phyloP scores from a whole-genome alignment of 768 basidiomycete genomes.

The Astraeus odoratus region DNA sequence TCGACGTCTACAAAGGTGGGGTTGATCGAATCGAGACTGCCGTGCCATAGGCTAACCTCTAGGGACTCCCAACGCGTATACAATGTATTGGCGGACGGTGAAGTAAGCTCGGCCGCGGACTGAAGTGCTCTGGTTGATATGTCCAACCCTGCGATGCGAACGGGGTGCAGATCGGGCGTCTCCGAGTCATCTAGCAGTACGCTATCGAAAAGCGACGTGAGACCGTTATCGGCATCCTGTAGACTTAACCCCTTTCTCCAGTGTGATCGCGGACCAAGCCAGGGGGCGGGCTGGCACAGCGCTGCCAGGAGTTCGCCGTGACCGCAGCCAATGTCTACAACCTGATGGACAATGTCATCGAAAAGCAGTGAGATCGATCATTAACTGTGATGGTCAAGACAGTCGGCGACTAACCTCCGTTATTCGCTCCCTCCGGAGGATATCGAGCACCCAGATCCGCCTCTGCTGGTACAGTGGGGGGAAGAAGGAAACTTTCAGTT shows the following conservation, averaged over 20 bases:
- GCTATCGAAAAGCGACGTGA: conserved; percentile 15
- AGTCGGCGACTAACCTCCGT: conserved; percentile 35
- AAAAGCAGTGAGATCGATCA: not conserved
- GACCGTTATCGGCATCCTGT: conserved; percentile 14
- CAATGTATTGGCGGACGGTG: conserved; percentile 30
- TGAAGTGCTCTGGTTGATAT: conserved; percentile 46
- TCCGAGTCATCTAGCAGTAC: conserved; percentile 29
- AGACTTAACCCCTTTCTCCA: conserved; percentile 13
- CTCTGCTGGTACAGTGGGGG: conserved; percentile 65
- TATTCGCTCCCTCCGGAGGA: conserved; percentile 50
- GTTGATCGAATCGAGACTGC: conserved; percentile 64
- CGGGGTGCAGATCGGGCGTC: conserved; percentile 51
- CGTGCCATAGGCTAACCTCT: conserved; percentile 63
- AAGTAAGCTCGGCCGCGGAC: conserved; percentile 43
- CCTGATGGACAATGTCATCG: conserved; percentile 31
- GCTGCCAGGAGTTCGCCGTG: conserved; percentile 66
- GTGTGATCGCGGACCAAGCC: conserved; percentile 37
- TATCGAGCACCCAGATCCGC: conserved; percentile 63
- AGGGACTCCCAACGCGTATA: conserved; percentile 64
- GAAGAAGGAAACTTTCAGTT: conserved; percentile 52
- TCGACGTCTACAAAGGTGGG: conserved; percentile 55
- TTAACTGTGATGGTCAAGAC: not conserved
- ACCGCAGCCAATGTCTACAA: conserved; percentile 82
- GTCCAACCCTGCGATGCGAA: conserved; percentile 63
- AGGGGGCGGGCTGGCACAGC: conserved; percentile 70